These are phyloP conservation scores for Metarhizium brunneum DNA, from an alignment of 2,329 filamentous ascomycete genomes.

Conservation along the genomic window DNA sequence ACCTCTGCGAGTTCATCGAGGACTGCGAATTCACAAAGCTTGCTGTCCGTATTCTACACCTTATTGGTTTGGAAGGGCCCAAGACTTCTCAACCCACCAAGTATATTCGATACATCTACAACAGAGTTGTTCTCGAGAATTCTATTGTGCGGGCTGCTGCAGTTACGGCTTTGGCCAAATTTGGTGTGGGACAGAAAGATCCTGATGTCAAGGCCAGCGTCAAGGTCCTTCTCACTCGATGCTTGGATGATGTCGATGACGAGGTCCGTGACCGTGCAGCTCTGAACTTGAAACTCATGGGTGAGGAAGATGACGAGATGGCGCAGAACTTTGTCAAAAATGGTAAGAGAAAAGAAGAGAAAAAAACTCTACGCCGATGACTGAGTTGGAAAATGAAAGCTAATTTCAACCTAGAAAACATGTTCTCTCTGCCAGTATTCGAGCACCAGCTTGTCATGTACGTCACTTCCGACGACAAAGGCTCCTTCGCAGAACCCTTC, in stretches of 20 bases:
- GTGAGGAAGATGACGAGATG: slow-evolving; percentile 81
- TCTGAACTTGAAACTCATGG: slow-evolving; percentile 85
- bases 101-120: slow-evolving; percentile 99
- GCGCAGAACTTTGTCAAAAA: slow-evolving; percentile 88
- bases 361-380: neutral
- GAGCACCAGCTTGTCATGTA: slow-evolving; percentile 98
- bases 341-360: slow-evolving; percentile 37
- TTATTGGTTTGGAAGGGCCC: slow-evolving; percentile 88
- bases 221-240: slow-evolving; percentile 81
- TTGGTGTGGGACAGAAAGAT: slow-evolving; percentile 93
- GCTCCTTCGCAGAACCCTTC: slow-evolving; percentile 76
- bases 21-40: slow-evolving; percentile 99
- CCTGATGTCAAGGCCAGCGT: slow-evolving; percentile 95
- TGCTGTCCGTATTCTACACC: slow-evolving; percentile 86
- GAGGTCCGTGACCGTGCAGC: slow-evolving; percentile 95
- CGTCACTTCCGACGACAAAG: slow-evolving; percentile 83
- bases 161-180: slow-evolving; percentile 92
- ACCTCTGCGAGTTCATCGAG: slow-evolving; percentile 98
- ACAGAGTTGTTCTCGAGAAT: slow-evolving; percentile 94
- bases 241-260: slow-evolving; percentile 93
- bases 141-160: slow-evolving; percentile 91
- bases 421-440: slow-evolving; percentile 89
- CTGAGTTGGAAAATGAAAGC: neutral
- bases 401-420: slow-evolving; percentile 55
- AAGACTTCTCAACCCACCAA: slow-evolving; percentile 95